phyloP scores from a whole-genome alignment of 768 basidiomycete species.

The Tricholoma sp. region DNA sequence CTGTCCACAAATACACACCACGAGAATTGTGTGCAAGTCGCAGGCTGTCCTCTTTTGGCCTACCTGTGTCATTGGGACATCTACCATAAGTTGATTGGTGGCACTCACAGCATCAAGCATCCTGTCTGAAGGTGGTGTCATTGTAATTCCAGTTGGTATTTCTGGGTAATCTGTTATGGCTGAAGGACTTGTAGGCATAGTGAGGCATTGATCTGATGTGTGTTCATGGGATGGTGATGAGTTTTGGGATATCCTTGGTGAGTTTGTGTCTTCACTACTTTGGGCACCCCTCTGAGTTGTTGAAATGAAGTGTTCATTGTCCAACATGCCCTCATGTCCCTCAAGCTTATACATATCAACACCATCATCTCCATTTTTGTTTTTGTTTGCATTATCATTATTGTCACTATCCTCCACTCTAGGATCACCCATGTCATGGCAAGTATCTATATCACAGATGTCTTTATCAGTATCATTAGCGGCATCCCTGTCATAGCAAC shows the following conservation, averaged over 20 bases:
- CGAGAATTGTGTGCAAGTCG: neutral
- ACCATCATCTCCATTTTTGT: neutral
- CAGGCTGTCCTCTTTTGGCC: neutral
- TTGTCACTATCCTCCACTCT: no score
- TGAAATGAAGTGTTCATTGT: neutral
- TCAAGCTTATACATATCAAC: neutral
- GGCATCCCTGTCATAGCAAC: neutral
- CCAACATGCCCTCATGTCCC: neutral
- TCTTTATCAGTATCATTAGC: neutral
- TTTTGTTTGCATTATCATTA: no score
- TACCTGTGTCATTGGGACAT: neutral
- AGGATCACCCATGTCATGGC: no score
- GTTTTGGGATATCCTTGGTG: neutral
- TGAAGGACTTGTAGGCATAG: neutral
- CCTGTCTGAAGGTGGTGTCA: neutral
- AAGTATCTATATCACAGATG: no score
- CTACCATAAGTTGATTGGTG: neutral
- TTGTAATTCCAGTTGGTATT: neutral
- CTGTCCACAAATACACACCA: neutral
- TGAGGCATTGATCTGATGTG: neutral
- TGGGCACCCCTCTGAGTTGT: neutral
- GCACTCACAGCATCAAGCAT: neutral
- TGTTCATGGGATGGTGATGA: neutral
- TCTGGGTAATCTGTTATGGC: neutral
- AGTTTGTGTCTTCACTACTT: neutral